phyloP scores from a whole-genome alignment of 2,329 filamentous ascomycete species.

The Fusarium sp. region DNA sequence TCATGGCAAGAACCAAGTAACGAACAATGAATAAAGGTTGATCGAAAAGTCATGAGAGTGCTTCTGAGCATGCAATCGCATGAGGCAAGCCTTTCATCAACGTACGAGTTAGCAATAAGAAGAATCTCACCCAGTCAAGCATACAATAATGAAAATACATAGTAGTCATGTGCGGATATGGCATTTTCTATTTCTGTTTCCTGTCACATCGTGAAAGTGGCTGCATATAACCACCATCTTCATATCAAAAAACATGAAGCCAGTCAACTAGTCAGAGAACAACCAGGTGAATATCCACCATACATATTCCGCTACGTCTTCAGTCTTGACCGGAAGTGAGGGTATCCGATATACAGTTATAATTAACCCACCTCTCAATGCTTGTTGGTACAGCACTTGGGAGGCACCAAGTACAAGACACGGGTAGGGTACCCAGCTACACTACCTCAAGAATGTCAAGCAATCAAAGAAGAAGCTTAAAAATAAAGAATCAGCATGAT shows the following conservation, averaged over 20 bases:
- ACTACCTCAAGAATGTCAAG: not conserved
- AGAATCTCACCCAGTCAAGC: not conserved
- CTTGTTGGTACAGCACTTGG: not conserved
- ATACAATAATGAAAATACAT: too few relatives aligned
- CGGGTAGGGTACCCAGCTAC: not conserved
- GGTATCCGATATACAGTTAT: not conserved
- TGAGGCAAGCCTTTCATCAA: not conserved
- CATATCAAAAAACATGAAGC: not conserved
- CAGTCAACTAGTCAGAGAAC: not conserved
- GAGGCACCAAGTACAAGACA: not conserved
- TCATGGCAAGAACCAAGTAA: not conserved
- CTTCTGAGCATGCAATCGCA: not conserved
- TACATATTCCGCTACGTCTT: not conserved
- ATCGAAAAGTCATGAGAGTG: not conserved
- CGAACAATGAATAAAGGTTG: not conserved
- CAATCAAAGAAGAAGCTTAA: not conserved
- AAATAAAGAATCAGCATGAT: not conserved
- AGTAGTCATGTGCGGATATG: not conserved
- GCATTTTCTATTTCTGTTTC: slow-evolving; percentile 34
- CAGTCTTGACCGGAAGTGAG: not conserved
- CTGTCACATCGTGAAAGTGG: slow-evolving; percentile 6
- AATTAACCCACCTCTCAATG: not conserved
- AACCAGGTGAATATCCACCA: not conserved
- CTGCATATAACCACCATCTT: slow-evolving; percentile 6
- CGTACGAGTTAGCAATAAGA: not conserved